Conservation (phyloP, 345 rosid species). For the Ceriops decandra region DNA sequence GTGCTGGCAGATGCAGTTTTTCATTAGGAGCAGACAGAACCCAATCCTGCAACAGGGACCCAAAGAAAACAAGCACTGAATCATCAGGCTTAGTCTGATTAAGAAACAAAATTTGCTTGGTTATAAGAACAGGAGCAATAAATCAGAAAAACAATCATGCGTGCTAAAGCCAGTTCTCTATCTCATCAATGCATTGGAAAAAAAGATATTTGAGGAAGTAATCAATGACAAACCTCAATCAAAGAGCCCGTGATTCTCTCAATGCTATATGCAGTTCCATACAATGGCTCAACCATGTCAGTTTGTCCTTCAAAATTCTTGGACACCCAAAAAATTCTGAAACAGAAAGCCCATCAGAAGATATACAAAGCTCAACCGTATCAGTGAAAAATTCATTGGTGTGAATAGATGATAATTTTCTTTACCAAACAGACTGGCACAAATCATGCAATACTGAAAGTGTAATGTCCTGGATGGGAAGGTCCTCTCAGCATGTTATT, state of each 20-base stretch:
- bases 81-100: not conserved
- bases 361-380: not conserved
- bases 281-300: constrained; percentile 83
- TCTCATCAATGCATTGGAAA: too few relatives aligned
- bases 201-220: too few relatives aligned
- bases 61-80: not conserved
- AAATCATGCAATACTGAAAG: not conserved
- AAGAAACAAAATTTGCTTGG: not conserved
- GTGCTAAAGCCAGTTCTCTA: too few relatives aligned
- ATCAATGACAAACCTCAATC: constrained; percentile 51
- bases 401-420: too few relatives aligned
- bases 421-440: not conserved
- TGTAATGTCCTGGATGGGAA: too few relatives aligned
- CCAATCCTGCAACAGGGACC: constrained; percentile 62
- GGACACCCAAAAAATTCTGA: constrained; percentile 90
- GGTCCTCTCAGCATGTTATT: too few relatives aligned
- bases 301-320: constrained; percentile 83
- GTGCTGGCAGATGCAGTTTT: constrained; percentile 62
- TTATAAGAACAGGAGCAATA: not conserved
- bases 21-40: constrained; percentile 58
- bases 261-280: constrained; percentile 71
- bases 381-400: not conserved
- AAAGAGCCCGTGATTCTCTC: constrained; percentile 50
- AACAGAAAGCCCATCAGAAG: constrained; percentile 22
- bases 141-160: not conserved